Evolutionary conservation across 805 yeast species (phyloP).

Genomic region (Metschnikowia henanensis): DNA sequence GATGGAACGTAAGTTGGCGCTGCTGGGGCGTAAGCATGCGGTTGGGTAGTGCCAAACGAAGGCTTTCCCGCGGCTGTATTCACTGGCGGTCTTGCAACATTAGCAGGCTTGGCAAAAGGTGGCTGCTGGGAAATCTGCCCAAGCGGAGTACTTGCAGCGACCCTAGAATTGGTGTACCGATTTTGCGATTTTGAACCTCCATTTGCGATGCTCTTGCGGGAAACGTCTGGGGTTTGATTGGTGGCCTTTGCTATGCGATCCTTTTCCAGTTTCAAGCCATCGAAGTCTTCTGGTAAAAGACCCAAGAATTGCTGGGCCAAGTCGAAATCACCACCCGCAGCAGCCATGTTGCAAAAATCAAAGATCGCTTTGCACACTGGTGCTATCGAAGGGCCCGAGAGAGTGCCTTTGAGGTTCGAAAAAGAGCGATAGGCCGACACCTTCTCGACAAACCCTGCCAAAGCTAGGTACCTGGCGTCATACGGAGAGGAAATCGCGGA

Average conservation of each 20-base stretch:
- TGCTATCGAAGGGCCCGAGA: slow-evolving; percentile 45
- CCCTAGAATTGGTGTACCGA: slow-evolving; percentile 4
- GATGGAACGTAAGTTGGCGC: slow-evolving; percentile 21
- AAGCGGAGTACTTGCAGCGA: background rate
- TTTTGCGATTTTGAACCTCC: slow-evolving; percentile 5
- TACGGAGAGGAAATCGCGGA: slow-evolving; percentile 54
- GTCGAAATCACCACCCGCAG: slow-evolving; percentile 81
- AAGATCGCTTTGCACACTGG: slow-evolving; percentile 61
- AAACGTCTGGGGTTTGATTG: slow-evolving; percentile 21
- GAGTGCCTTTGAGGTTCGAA: slow-evolving; percentile 33
- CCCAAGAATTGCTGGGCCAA: slow-evolving; percentile 71
- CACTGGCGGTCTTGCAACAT: slow-evolving; percentile 1
- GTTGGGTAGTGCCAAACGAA: background rate
- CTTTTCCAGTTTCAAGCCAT: slow-evolving; percentile 69
- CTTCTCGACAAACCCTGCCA: slow-evolving; percentile 82
- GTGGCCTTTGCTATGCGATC: slow-evolving; percentile 77
- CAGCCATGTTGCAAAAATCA: slow-evolving; percentile 79
- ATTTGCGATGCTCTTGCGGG: background rate
- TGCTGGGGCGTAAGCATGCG: slow-evolving; percentile 14
- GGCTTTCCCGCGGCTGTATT: no score
- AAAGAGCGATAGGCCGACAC: slow-evolving; percentile 70
- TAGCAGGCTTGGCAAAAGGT: background rate
- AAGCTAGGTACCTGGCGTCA: slow-evolving; percentile 81
- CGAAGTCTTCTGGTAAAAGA: slow-evolving; percentile 71
- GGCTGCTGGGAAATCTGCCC: background rate